Base-by-base conservation (phyloP, 2,329 filamentous ascomycete genomes). In the Hyphodiscus sp. region DNA sequence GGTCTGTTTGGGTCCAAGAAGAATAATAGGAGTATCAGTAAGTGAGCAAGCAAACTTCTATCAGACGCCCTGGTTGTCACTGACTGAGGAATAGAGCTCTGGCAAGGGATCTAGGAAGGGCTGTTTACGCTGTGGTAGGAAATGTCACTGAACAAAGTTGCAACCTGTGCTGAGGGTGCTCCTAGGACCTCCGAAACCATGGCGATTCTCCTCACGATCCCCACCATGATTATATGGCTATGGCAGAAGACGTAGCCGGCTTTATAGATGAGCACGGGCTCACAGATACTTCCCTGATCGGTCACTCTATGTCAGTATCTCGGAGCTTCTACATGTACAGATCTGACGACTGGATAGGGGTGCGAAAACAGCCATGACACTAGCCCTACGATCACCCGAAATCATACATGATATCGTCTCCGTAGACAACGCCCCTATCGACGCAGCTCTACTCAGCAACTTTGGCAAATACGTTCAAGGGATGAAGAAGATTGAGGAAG, bases 1-100 rank as follows among this genome's bases (percentile, higher is more conserved):
- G 92, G 94, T 1, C 77, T 97, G 11, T 96, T 97, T 66, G 92
- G 92, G 19, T 96, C 89, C 41, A 96, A 95, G 74, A 91, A 89
- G 74, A 97, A 97, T 69, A 96, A 96, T 69, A 79, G 91, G 69
- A 89, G 81, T 65, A 94, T 97, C 58, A 95, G 91, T 86, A 95
- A 91, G 92, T 96, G 76, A 66, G 65, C 57, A 45, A 66, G 65
- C 57, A 45, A 58, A 18, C 7, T 47, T 58, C 41, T 41, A 7
- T 33, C 42, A n/a, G 42, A 15, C 45, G 42, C 50, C 20, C 20
- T 48, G 15, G 42, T 33, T 10, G 13, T 20, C 16, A 48, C 58
- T 65, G 38, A 65, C 30, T 26, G n/a, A n/a, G 19, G 11, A 43
- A 41, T 61, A 95, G 91, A 74, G 84, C 82, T 41, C 75, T 97